Conservation (phyloP, 106 monocot genomes). For the Xerophyta viscosa region DNA sequence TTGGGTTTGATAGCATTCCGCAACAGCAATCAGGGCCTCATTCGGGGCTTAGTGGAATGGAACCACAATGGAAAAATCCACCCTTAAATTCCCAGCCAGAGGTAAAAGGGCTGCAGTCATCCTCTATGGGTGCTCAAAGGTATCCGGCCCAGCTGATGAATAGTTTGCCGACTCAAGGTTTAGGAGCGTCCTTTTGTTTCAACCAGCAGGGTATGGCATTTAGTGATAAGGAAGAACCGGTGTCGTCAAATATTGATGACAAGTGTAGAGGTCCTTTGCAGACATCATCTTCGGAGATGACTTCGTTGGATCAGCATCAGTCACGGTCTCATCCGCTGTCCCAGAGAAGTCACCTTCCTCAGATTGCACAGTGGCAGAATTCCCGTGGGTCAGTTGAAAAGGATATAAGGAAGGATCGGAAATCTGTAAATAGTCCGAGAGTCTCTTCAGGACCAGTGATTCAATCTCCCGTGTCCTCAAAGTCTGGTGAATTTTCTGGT, state of each 20-base stretch:
- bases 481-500: slow-evolving; percentile 78
- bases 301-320: slow-evolving; percentile 38
- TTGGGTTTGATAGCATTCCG: slow-evolving; percentile 44
- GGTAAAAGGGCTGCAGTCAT: slow-evolving; percentile 36
- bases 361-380: slow-evolving; percentile 47
- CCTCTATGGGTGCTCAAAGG: slow-evolving; percentile 35
- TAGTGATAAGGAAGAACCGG: slow-evolving; percentile 59
- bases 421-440: slow-evolving; percentile 52
- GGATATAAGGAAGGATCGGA: slow-evolving; percentile 58
- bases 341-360: slow-evolving; percentile 51
- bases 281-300: slow-evolving; percentile 26
- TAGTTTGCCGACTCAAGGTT: slow-evolving; percentile 38
- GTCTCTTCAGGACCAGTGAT: slow-evolving; percentile 67
- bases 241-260: slow-evolving; percentile 36
- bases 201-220: slow-evolving; percentile 56
- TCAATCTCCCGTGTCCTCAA: slow-evolving; percentile 86
- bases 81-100: slow-evolving; percentile 41
- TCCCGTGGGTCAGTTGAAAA: slow-evolving; percentile 24
- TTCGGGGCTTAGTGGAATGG: slow-evolving; percentile 28
- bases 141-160: slow-evolving; percentile 27
- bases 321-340: slow-evolving; percentile 27
- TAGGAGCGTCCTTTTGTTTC: slow-evolving; percentile 37
- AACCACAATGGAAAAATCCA: slow-evolving; percentile 66
- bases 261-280: slow-evolving; percentile 36
- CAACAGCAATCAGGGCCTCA: slow-evolving; percentile 36